phyloP scores from a whole-genome alignment of 2,329 filamentous ascomycete species.

The Aspergillus puulaauensis region DNA sequence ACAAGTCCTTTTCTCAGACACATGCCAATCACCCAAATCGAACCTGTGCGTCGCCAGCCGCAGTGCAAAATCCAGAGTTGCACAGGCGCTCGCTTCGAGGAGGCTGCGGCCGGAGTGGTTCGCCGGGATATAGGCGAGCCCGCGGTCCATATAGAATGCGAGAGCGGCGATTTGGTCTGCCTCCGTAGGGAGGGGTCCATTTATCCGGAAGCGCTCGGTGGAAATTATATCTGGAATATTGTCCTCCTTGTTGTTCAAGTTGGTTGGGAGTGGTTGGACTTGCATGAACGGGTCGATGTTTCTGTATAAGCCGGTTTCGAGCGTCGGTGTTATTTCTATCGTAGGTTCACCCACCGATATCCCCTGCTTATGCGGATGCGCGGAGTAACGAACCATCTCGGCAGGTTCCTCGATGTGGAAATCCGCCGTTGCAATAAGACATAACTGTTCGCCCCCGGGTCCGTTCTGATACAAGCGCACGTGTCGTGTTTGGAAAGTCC shows the following conservation, averaged over 20 bases:
- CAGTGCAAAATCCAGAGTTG: not conserved
- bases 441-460: not conserved
- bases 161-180: not conserved
- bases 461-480: not conserved
- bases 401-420: not conserved
- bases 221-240: not conserved
- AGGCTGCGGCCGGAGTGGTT: not conserved
- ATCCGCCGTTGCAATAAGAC: not conserved
- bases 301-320: not conserved
- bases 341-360: not conserved
- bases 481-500: not conserved
- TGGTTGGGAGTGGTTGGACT: fast-evolving
- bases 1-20: not conserved
- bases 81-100: not conserved
- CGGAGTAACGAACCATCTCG: not conserved
- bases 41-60: not conserved
- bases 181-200: not conserved
- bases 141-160: not conserved
- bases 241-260: not conserved
- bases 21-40: not conserved
- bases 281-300: not conserved
- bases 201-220: not conserved
- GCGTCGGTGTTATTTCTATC: not conserved
- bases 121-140: not conserved
- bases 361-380: not conserved